Evolutionary conservation across 768 basidiomycete genomes (phyloP).

Genomic region (Termitomyces eurrhizus): DNA sequence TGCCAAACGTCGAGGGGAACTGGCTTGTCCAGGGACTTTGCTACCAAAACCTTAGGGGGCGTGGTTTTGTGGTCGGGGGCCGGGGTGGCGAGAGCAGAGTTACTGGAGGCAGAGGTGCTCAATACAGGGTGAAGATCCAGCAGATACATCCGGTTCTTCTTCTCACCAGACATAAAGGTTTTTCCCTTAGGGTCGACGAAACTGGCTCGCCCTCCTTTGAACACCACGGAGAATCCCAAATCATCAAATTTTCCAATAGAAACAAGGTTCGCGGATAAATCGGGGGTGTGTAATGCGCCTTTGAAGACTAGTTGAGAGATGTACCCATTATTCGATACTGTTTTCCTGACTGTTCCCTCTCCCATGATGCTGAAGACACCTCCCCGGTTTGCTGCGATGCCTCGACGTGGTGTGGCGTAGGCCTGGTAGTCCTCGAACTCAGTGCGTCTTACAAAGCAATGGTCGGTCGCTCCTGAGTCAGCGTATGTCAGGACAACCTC

Average conservation of each 20-base stretch:
- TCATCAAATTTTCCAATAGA: background rate
- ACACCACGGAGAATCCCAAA: background rate
- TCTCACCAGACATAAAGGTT: background rate
- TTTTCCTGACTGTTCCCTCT: background rate
- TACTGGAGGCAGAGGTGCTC: background rate
- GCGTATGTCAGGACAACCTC: background rate
- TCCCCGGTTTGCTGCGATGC: background rate
- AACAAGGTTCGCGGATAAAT: background rate
- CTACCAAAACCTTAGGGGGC: background rate
- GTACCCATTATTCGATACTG: background rate
- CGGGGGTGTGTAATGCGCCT: background rate
- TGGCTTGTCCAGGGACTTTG: background rate
- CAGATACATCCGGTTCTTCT: background rate
- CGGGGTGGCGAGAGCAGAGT: no score
- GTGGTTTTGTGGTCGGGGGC: background rate
- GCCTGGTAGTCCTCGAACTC: no score
- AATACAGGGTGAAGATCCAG: background rate
- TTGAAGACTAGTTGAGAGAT: background rate
- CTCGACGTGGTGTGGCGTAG: background rate
- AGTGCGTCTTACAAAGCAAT: no score
- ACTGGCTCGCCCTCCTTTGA: background rate
- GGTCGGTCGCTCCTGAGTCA: background rate
- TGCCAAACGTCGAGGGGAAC: background rate
- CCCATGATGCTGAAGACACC: background rate
- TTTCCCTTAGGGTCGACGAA: background rate